Conservation (phyloP, 1,139 yeast genomes). For the Candida sp. region DNA sequence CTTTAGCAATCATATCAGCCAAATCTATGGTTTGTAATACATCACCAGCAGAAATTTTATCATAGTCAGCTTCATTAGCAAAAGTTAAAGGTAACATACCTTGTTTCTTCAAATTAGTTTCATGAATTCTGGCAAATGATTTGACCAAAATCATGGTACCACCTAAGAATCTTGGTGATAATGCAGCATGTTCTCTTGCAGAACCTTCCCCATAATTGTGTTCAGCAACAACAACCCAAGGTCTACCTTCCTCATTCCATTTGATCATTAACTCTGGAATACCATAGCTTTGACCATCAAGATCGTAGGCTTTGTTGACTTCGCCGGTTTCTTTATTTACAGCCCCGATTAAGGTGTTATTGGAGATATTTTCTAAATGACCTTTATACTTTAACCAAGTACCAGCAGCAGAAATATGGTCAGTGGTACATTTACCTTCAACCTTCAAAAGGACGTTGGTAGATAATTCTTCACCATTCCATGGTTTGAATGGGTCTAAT, state of each 20-base stretch:
- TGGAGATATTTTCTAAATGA: constrained; percentile 90
- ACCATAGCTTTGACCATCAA: constrained; percentile 72
- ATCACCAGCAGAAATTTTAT: constrained; percentile 74
- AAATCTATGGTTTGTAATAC: constrained; percentile 74
- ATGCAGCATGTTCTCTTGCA: constrained; percentile 98
- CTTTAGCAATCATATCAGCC: constrained; percentile 71
- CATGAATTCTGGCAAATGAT: constrained; percentile 91
- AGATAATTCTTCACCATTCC: constrained; percentile 80
- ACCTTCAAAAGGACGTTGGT: constrained; percentile 82
- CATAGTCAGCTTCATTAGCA: constrained; percentile 87
- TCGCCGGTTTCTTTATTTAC: constrained; percentile 96
- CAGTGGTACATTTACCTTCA: constrained; percentile 98
- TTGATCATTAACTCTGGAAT: constrained; percentile 97
- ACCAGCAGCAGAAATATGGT: constrained; percentile 98
- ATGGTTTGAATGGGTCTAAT: constrained; percentile 82
- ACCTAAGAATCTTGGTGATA: constrained; percentile 91
- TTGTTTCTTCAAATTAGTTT: constrained; percentile 88
- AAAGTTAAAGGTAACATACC: constrained; percentile 95
- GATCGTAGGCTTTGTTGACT: constrained; percentile 85
- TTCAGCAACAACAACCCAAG: constrained; percentile 96
- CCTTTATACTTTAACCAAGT: constrained; percentile 99
- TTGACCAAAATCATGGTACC: constrained; percentile 87
- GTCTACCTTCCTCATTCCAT: constrained; percentile 82
- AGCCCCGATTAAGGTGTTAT: constrained; percentile 96
- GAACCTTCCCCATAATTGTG: constrained; percentile 99